A percentile compares a stretch with the other conserved stretches of the same genome.
phyloP scores from a whole-genome alignment of 768 basidiomycete genomes.

The Cantharellus anzutake region DNA sequence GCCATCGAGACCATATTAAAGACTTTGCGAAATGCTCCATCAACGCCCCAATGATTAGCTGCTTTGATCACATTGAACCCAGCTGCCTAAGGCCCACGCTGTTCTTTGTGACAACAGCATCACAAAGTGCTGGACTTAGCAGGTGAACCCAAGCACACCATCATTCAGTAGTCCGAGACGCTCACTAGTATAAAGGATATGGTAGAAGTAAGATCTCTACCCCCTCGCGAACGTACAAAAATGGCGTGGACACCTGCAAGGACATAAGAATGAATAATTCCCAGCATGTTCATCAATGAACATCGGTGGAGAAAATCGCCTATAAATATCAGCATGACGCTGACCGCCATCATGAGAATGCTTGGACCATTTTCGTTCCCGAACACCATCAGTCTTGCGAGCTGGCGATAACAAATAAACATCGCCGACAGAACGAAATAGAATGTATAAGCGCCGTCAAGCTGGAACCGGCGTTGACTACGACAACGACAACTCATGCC shows the following conservation, averaged over 20 bases:
- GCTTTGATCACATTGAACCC: no score
- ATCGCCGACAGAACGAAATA: constrained; percentile 35
- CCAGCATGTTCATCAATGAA: constrained; percentile 24
- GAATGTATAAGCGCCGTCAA: constrained; percentile 15
- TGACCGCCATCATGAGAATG: constrained; percentile 72
- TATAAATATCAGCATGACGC: constrained; percentile 62
- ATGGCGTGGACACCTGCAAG: constrained; percentile 23
- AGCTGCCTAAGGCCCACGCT: no score
- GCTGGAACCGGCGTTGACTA: constrained; percentile 76
- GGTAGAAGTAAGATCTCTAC: not conserved
- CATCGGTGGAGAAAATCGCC: constrained; percentile 82
- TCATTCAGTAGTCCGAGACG: not conserved
- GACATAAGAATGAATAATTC: no score
- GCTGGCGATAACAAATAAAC: constrained; percentile 48
- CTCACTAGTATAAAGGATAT: not conserved
- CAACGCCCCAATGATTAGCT: no score
- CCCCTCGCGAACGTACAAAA: not conserved
- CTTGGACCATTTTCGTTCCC: constrained; percentile 74
- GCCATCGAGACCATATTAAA: no score
- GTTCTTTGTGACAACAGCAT: no score
- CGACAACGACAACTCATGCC: constrained; percentile 73
- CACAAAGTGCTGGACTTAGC: no score
- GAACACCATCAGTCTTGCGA: constrained; percentile 36
- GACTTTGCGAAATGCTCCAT: no score
- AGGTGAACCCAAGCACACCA: no score